Evolutionary conservation across 2,329 filamentous ascomycete genomes (phyloP).

Genomic region (Chalaropsis ovoidea): DNA sequence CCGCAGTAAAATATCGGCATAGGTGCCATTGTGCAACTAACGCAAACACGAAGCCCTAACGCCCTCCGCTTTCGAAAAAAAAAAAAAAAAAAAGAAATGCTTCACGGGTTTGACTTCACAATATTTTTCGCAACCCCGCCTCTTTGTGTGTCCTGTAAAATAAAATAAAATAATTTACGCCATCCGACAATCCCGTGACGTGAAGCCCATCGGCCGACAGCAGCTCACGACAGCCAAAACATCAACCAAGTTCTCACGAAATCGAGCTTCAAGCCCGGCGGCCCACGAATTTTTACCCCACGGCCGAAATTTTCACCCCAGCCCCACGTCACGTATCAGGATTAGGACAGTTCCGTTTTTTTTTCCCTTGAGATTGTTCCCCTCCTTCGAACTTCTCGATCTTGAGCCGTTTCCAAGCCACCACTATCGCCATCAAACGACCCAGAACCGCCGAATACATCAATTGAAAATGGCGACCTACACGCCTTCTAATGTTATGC

Average conservation of each 20-base stretch:
- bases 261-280: constrained; percentile 3
- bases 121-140: constrained; percentile 15
- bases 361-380: constrained; percentile 18
- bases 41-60: constrained; percentile 21
- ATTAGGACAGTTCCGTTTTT: constrained; percentile 25
- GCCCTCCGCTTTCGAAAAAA: constrained; percentile 21
- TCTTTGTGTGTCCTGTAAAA: constrained; percentile 15
- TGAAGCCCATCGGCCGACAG: background rate
- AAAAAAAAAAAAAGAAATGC: background rate
- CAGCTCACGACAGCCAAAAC: background rate
- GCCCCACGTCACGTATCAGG: constrained; percentile 24
- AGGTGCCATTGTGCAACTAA: constrained; percentile 16
- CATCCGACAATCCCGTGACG: too few species aligned
- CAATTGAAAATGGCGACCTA: constrained; percentile 24
- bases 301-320: constrained; percentile 26
- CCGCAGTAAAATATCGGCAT: constrained; percentile 1
- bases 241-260: constrained; percentile 7
- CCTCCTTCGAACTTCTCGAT: constrained; percentile 17
- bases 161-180: background rate
- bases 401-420: constrained; percentile 11
- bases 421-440: constrained; percentile 12
- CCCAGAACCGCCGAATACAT: constrained; percentile 6
- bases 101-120: constrained; percentile 19
- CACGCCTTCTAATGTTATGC: constrained; percentile 20
- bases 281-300: constrained; percentile 25